Evolutionary conservation across 352 stramenopile genomes (phyloP), one percentile per base, ranked within the genome.

Genomic region (Phytophthora macrochlamydospora): DNA sequence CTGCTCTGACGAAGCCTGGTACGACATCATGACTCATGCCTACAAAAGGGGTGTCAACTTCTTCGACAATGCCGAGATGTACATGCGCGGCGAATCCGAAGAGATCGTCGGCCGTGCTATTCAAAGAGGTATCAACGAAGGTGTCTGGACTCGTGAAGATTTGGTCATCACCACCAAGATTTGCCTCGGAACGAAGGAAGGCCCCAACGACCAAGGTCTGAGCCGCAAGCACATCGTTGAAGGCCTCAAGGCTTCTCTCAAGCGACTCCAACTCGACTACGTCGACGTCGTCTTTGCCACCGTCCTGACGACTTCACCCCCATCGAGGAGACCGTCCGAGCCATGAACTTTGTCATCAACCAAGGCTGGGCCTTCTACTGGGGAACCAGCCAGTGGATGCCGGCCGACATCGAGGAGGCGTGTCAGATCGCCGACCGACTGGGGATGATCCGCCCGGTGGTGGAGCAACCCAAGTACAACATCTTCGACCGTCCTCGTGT

Each of bases 381-480:
- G 65, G 65, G 65, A n/a, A 72, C 65, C 8, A 85, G 71, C 44
- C 71, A 91, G 57, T 91, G 82, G 82, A 76, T 64, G 54, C 52
- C 82, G 2, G 63, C 76, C 7, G 76, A 91, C 55, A 87, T 91
- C 31, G 71, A 50, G 4, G 78, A 90, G 51, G 82, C 81, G 4
- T 81, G 63, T 3, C 52, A 65, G 51, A 65, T 71, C 65, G 68
- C 68, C 4, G 65, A 72, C 33, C 65, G 58, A 12, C 42, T 72
- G 13, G 59, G 65, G 3, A 35, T 81, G 43, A 79, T 80, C 44
- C 56, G 67, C 28, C 75, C 73, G 4, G 50, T 75, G 33, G 60
- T 86, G 30, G 79, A 90, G 52, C 78, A 90, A 51, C 76, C 78
- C 4, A 63, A 87, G 58, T 90, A 90, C 69, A 86, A 90, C 68